phyloP scores from a whole-genome alignment of 352 stramenopile genomes.

The Globisporangium carolinianum region DNA sequence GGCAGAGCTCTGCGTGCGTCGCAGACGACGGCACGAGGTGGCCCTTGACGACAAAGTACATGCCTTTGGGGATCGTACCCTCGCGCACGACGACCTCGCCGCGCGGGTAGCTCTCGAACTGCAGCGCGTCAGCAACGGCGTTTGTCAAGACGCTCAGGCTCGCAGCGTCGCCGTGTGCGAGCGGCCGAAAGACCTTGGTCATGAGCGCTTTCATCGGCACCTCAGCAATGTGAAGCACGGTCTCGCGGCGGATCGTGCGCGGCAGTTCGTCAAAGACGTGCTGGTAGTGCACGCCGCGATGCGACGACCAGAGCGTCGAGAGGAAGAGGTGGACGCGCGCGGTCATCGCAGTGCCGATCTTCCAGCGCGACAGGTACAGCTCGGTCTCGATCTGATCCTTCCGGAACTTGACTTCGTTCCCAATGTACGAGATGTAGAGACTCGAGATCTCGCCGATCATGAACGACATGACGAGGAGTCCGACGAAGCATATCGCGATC shows the following conservation, averaged over 20 bases:
- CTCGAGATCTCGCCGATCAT: constrained; percentile 66
- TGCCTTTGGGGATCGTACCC: constrained; percentile 52
- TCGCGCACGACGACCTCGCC: constrained; percentile 57
- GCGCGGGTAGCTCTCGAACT: constrained; percentile 57
- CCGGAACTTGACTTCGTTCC: constrained; percentile 55
- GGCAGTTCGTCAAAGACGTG: constrained; percentile 41
- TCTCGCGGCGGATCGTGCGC: constrained; percentile 31
- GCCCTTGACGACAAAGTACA: constrained; percentile 71
- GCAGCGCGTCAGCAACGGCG: constrained; percentile 38
- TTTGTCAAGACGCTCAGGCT: constrained; percentile 24
- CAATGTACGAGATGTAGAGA: constrained; percentile 61
- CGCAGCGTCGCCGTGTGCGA: constrained; percentile 13
- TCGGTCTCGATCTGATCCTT: constrained; percentile 58
- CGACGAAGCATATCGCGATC: constrained; percentile 44
- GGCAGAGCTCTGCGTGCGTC: constrained; percentile 2
- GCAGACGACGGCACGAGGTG: constrained; percentile 18
- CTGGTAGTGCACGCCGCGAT: constrained; percentile 47
- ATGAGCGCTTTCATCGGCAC: constrained; percentile 27
- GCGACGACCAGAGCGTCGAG: constrained; percentile 47
- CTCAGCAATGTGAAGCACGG: constrained; percentile 39
- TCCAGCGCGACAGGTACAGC: constrained; percentile 39
- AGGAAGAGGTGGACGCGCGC: constrained; percentile 42
- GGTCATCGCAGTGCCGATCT: constrained; percentile 27
- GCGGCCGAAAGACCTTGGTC: constrained; percentile 19
- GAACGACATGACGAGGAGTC: constrained; percentile 52